Percentiles rank a stretch among this genome's conserved stretches.
Evolutionary conservation across 2,329 filamentous ascomycete species (phyloP).

Genomic region (Monosporascus sp.): DNA sequence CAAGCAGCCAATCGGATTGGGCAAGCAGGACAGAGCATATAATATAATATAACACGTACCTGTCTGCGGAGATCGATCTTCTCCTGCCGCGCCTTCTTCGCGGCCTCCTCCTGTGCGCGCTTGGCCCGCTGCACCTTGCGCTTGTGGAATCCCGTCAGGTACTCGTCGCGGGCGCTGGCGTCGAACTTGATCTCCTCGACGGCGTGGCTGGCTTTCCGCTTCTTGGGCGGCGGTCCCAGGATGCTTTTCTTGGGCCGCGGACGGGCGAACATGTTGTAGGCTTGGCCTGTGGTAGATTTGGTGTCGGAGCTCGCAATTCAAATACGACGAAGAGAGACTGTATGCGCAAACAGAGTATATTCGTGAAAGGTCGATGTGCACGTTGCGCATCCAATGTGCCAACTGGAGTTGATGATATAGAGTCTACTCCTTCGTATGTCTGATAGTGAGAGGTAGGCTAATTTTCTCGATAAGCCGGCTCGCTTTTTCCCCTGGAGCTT

Average conservation of each 20-base stretch:
- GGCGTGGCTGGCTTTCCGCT: constrained; percentile 53
- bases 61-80: constrained; percentile 68
- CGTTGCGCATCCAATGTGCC: too few species aligned
- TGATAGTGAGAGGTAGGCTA: too few species aligned
- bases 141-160: constrained; percentile 94
- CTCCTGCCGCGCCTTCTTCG: constrained; percentile 72
- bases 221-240: constrained; percentile 59
- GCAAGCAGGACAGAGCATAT: not conserved
- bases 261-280: constrained; percentile 44
- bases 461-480: too few species aligned
- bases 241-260: constrained; percentile 53
- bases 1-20: not conserved
- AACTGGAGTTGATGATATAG: too few species aligned
- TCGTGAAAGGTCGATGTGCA: too few species aligned
- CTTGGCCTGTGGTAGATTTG: constrained; percentile 2
- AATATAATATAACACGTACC: constrained; percentile 42
- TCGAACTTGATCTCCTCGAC: constrained; percentile 87
- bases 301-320: not conserved
- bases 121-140: constrained; percentile 83
- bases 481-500: too few species aligned
- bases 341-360: too few species aligned
- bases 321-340: too few species aligned
- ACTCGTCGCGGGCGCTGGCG: constrained; percentile 71
- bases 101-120: constrained; percentile 75
- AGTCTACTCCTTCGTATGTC: too few species aligned